Evolutionary conservation across 1,139 yeast genomes (phyloP).

Genomic region (Debaryomyces udenii): DNA sequence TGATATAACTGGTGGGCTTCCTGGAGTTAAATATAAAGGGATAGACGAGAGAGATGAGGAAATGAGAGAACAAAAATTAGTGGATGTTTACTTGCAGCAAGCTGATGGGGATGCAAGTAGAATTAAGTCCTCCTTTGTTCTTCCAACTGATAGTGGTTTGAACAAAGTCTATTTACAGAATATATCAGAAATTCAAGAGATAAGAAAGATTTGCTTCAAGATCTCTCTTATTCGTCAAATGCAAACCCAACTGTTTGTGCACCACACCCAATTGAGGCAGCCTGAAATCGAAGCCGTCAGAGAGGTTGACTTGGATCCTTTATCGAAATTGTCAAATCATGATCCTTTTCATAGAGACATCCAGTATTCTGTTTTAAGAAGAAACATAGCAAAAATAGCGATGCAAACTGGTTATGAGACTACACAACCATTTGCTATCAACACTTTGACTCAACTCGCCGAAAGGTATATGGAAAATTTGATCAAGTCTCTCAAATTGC

Average conservation of each 20-base stretch:
- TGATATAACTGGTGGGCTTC: conserved; percentile 80
- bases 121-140: conserved; percentile 32
- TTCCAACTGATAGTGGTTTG: conserved; percentile 55
- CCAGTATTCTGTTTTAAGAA: conserved; percentile 66
- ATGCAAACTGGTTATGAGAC: conserved; percentile 96
- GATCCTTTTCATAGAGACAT: conserved; percentile 59
- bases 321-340: conserved; percentile 73
- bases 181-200: conserved; percentile 80
- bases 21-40: conserved; percentile 62
- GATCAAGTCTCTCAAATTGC: conserved; percentile 69
- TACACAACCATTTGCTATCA: conserved; percentile 76
- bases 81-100: conserved; percentile 39
- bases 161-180: conserved; percentile 64
- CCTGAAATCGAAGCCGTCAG: conserved; percentile 64
- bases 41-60: conserved; percentile 48
- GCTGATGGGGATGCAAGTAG: conserved; percentile 31
- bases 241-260: conserved; percentile 82
- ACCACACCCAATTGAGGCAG: conserved; percentile 71
- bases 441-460: conserved; percentile 80
- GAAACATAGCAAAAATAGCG: conserved; percentile 74
- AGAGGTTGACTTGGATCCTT: conserved; percentile 77
- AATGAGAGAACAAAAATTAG: conserved; percentile 51
- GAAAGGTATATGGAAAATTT: conserved; percentile 77
- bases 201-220: conserved; percentile 84
- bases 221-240: conserved; percentile 86